Base-by-base conservation (phyloP, 116 monocot species). In the Iris pallida region DNA sequence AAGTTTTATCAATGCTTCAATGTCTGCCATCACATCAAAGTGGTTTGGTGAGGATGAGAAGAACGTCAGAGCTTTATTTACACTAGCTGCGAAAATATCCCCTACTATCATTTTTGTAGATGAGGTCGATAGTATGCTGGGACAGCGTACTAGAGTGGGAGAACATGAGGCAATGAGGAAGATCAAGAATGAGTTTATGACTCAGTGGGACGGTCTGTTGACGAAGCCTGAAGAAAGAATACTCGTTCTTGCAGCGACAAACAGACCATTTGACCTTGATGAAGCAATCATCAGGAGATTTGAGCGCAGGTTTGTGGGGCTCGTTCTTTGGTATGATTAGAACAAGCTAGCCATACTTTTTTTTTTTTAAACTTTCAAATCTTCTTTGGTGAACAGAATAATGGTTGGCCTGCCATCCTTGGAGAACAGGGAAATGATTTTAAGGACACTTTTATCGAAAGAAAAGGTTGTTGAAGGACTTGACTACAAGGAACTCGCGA, bases 31-130 rank as follows among this genome's bases (percentile, higher is more conserved):
- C 42, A 90, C 93, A 42, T 98, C 98, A 45, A 93, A 98, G 72
- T 98, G 93, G 93, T 98, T 88, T 77, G 98, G 98, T 5, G 93
- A 93, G 76, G 90, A 88, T 57, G 98, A 98, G 79, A 98, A 98
- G 75, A 90, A 93, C 73, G 93, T 98, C 20, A 78, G 82, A 68
- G 98, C 90, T 5, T 78, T 98, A 66, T 98, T 98, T 77, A 84
- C 87, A 15, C 73, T 98, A n/a, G 98, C 98, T 61, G 85, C 88
- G 51, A 98, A 98, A 76, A 83, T 93, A n/a, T 86, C 98, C 12
- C 98, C 98, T 41, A 93, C 98, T 53, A 93, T 98, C 48, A 93
- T 93, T 56, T 98, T 98, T 68, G 80, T 98, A 52, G 98, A 98
- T 65, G 98, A 99, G 76, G 99, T 99, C 45, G 99, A 99, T 42